Percentiles rank a stretch among this genome's conserved stretches.
Conservation (phyloP, 2,329 filamentous ascomycete species). For the Rutstroemia sp. region DNA sequence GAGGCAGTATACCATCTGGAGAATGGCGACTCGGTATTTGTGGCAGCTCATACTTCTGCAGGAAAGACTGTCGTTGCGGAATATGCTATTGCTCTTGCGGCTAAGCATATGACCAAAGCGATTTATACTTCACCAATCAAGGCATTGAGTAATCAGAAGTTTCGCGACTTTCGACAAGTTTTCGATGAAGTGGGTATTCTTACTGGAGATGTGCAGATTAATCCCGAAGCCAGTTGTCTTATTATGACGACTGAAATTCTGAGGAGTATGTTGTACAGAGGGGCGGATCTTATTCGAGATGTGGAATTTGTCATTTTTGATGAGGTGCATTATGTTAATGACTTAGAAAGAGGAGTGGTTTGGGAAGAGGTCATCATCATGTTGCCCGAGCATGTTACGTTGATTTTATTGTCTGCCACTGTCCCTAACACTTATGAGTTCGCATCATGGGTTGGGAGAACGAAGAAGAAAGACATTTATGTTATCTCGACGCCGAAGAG, state of each 20-base stretch:
- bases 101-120: slow-evolving; percentile 99
- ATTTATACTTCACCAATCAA: slow-evolving; percentile 99
- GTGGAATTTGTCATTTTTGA: slow-evolving; percentile 99
- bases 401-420: slow-evolving; percentile 91
- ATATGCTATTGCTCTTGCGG: slow-evolving; percentile 91
- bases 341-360: slow-evolving; percentile 89
- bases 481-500: slow-evolving; percentile 96
- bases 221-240: slow-evolving; percentile 91
- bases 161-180: slow-evolving; percentile 80
- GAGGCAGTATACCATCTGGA: slow-evolving; percentile 97
- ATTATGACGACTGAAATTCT: slow-evolving; percentile 99
- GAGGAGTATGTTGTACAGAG: slow-evolving; percentile 94
- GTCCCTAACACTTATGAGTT: slow-evolving; percentile 98
- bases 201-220: slow-evolving; percentile 96
- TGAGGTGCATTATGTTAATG: slow-evolving; percentile 98
- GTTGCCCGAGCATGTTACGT: slow-evolving; percentile 92
- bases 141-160: slow-evolving; percentile 96
- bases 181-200: slow-evolving; percentile 97
- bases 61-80: slow-evolving; percentile 98
- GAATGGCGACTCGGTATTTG: slow-evolving; percentile 93
- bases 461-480: slow-evolving; percentile 98
- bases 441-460: slow-evolving; percentile 94
- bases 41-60: slow-evolving; percentile 93
- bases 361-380: slow-evolving; percentile 99
- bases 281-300: slow-evolving; percentile 90